Conservation (phyloP, 2,329 filamentous ascomycete species). For the Penicillium oxalicum region DNA sequence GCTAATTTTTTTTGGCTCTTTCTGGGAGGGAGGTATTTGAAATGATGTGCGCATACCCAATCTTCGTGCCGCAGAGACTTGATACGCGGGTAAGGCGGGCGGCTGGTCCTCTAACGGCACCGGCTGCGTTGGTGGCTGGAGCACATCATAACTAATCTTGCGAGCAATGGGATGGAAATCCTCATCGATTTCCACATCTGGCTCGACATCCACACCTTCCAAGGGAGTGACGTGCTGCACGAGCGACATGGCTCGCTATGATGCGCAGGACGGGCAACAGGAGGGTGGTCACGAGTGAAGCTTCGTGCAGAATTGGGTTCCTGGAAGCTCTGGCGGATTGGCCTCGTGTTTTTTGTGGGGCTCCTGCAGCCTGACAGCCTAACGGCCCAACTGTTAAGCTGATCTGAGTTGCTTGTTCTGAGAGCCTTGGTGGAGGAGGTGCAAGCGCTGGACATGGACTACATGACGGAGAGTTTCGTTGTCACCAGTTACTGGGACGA, state of each 20-base stretch:
- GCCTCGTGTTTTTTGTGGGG: too few species aligned
- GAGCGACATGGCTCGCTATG: constrained; percentile 41
- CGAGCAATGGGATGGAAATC: constrained; percentile 18
- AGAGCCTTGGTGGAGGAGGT: too few species aligned
- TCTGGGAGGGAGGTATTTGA: too few species aligned
- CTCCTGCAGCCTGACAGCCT: too few species aligned
- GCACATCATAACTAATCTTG: constrained; percentile 38
- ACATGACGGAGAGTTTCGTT: too few species aligned
- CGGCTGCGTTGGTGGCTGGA: constrained; percentile 32
- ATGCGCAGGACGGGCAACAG: constrained; percentile 2
- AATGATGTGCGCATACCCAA: constrained; percentile 19
- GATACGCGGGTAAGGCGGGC: constrained; percentile 44
- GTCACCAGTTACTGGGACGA: too few species aligned
- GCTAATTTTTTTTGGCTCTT: too few species aligned
- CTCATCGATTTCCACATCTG: constrained; percentile 14
- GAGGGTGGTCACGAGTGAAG: neutral
- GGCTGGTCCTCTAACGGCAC: constrained; percentile 34
- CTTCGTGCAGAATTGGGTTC: neutral
- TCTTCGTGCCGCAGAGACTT: constrained; percentile 39
- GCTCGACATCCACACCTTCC: constrained; percentile 45
- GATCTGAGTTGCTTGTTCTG: too few species aligned
- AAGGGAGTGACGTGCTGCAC: constrained; percentile 47
- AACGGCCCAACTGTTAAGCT: too few species aligned
- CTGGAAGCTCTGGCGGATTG: neutral
- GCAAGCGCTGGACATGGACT: too few species aligned